Conservation (phyloP, 768 basidiomycete genomes). For the Calocybe indica region DNA sequence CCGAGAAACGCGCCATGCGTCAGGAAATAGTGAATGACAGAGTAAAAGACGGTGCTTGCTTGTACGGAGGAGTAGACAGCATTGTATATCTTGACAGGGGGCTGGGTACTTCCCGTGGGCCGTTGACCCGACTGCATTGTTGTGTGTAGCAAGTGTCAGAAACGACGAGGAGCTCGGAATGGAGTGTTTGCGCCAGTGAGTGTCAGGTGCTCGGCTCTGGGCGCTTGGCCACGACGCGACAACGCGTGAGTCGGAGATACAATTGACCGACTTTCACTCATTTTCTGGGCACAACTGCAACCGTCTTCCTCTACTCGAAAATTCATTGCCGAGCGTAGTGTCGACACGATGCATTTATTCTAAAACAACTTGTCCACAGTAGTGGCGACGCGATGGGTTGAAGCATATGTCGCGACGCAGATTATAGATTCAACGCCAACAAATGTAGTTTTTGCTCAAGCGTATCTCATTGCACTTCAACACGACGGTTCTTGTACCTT, state of each 20-base stretch:
- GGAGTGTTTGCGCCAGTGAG: slow-evolving; percentile 1
- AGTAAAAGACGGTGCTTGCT: slow-evolving; percentile 27
- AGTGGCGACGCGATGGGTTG: too few species aligned
- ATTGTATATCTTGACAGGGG: slow-evolving; percentile 86
- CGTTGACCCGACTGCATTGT: slow-evolving; percentile 43
- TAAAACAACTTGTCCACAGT: too few species aligned
- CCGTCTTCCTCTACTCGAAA: too few species aligned
- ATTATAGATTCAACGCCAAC: too few species aligned
- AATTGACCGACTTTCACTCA: slow-evolving; percentile 1
- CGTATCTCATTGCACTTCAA: too few species aligned
- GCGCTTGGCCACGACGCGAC: slow-evolving; percentile 28
- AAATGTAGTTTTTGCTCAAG: too few species aligned
- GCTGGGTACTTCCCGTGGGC: slow-evolving; percentile 34
- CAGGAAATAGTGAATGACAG: slow-evolving; percentile 22
- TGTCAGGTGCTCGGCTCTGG: slow-evolving; percentile 25
- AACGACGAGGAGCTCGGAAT: slow-evolving; percentile 19
- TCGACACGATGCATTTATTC: too few species aligned
- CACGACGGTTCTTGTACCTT: too few species aligned
- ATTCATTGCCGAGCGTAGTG: too few species aligned
- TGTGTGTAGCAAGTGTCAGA: slow-evolving; percentile 15
- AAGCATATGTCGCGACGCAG: too few species aligned
- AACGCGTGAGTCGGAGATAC: slow-evolving; percentile 32
- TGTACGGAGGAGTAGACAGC: slow-evolving; percentile 89
- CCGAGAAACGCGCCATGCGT: slow-evolving; percentile 24
- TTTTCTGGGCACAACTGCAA: too few species aligned